These are phyloP conservation scores for Lasiosphaeriaceae sp. DNA, from an alignment of 495 filamentous ascomycete species.

Conservation along the genomic window DNA sequence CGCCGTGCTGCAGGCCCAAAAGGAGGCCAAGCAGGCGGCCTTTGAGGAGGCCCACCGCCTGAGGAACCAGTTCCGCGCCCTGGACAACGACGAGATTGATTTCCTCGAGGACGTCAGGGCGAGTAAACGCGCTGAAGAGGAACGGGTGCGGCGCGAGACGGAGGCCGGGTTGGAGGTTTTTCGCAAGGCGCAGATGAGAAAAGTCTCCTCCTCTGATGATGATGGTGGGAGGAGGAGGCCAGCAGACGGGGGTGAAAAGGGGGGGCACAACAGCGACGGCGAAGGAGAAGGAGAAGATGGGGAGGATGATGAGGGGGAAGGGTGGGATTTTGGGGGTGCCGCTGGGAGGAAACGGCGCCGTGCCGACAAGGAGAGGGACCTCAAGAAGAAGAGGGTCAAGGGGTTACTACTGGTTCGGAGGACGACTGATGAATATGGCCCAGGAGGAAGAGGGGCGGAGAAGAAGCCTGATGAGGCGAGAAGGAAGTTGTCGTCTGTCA, in stretches of 20 bases:
- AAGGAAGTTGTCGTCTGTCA: background rate
- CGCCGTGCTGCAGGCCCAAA: conserved; percentile 88
- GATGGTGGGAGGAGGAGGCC: background rate
- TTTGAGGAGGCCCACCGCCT: conserved; percentile 86
- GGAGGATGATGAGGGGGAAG: conserved; percentile 6
- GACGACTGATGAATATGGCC: conserved; percentile 19
- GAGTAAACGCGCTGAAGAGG: conserved; percentile 66
- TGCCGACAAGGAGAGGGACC: conserved; percentile 5
- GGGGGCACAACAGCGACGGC: conserved; percentile 8
- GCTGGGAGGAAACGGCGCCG: conserved; percentile 6
- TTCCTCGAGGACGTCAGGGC: conserved; percentile 79
- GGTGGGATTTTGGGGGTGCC: conserved; percentile 4
- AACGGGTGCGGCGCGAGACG: conserved; percentile 67
- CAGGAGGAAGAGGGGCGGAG: conserved; percentile 10
- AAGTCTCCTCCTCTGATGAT: conserved; percentile 17
- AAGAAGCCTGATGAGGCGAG: too few species aligned
- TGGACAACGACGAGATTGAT: conserved; percentile 92
- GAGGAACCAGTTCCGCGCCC: conserved; percentile 88
- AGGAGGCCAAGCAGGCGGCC: conserved; percentile 94
- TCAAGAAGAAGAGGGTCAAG: conserved; percentile 16
- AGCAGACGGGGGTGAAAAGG: conserved; percentile 23
- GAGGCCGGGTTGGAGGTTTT: conserved; percentile 69
- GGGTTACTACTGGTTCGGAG: background rate
- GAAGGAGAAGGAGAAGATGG: conserved; percentile 15
- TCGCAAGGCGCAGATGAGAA: conserved; percentile 63